Base-by-base conservation (phyloP, 2,329 filamentous ascomycete species). In the Apiospora arundinis region DNA sequence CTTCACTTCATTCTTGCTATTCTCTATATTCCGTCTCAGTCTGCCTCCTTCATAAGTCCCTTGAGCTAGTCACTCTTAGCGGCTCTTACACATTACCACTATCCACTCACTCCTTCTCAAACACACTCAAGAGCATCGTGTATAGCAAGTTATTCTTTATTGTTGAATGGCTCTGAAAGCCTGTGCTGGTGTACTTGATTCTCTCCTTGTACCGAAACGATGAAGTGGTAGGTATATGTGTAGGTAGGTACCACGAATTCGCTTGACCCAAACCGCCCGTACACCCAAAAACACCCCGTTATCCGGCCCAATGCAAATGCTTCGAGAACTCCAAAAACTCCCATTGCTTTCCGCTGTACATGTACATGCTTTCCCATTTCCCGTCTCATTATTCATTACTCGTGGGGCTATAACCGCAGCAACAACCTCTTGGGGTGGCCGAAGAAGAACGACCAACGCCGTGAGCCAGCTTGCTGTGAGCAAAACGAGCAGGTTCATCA, bases 261-360 rank as follows among this genome's bases (percentile, higher is more conserved):
- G 56, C 12, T 40, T 40, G 52, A 60, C 52, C 52, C 52, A 60
- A 37, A 37, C 52, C 49, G 23, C 48, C 25, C 56, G 56, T 32
- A 18, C 66, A n/a, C 66, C 23, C 25, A 68, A 28, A 28, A 68
- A 6, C 42, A 25, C 66, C 66, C 66, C 32, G 46, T n/a, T 16
- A 12, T 28, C 56, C 56, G 32, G 56, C 56, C 56, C 56, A 40
- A 63, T 69, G 67, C 67, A 69, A 69, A 69, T 69, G 67, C 67
- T 69, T 69, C 46, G 67, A 69, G 67, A 69, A 69, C 56, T 63
- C 56, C 56, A 40, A 63, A 63, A 63, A 63, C 56, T 63, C 56
- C 56, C 56, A 63, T 63, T 40, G 52, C 56, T 40, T 63, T 40
- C 56, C 56, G 56, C 56, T 40, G n/a, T 21, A 18, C 32, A 63